Base-by-base conservation (phyloP, 768 basidiomycete species). In the Leucosporidium yakuticum region DNA sequence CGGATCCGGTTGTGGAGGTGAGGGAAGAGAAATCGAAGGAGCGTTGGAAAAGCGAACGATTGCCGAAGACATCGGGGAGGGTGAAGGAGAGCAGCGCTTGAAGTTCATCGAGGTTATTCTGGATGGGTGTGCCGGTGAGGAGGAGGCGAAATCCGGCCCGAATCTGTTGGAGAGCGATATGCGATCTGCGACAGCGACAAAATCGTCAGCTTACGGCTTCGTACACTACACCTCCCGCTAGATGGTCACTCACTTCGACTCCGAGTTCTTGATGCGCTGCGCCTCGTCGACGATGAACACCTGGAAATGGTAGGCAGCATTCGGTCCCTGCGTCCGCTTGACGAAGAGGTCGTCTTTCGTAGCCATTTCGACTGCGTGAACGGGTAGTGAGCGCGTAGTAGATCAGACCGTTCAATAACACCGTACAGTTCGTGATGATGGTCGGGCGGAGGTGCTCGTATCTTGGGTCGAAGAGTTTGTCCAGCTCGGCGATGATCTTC, bases 41-140 rank as follows among this genome's bases (percentile, higher is more conserved):
- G 39, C 55, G 12, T 5, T n/a, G 62, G 65, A 69, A 67, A 31
- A 61, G 34, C 56, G 20, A 29, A 21, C 55, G 57, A 73, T 97
- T 90, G 67, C 87, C 85, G 77, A 98, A 97, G 62, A 98, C 87
- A 71, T 93, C 88, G 0, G 96, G 96, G 9, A 98, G 83, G 67
- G 98, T 90, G 74, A 97, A 99, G 77, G 96, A 96, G 36, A 99
- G 85, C n/a, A 98, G 81, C 3, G 91, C 87, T 94, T 93, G 98
- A 4, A 99, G 81, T 77, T 99, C 96, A 4, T 88, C 84, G 3
- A 99, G 83, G 75, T 97, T 98, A 79, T 99, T 98, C 91, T 97
- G 93, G 55, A 97, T 79, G 2, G 94, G 95, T 17, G 94, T 98
- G 27, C 95, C 95, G 0, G 94, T 98, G 69, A 99, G 79, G 66